Evolutionary conservation across 306 rosid species (phyloP), one percentile per base, ranked within the genome.

Genomic region (Rubus parviflorus): DNA sequence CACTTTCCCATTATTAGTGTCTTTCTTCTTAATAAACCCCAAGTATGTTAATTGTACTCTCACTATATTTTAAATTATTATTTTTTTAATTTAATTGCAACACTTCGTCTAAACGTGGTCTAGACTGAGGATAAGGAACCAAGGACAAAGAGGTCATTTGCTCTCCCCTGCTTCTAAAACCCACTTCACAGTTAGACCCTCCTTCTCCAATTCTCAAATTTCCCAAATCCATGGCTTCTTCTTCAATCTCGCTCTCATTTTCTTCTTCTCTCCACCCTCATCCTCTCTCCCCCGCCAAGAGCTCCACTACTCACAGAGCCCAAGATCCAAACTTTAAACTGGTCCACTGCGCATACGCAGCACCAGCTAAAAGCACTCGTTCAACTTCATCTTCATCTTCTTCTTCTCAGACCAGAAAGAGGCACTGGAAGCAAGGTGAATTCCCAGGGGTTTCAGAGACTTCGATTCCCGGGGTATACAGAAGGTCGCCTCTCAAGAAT

Each of bases 401-500:
- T 3, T 81, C 91, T 6, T 60, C 86, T 6, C 77, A 64, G 19
- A 66, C 82, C 37, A 92, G 86, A 75, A 92, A 90, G 87, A 85
- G 74, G 60, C 97, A 86, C 75, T 92, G 99, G 99, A 96, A 96
- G 74, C 75, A 84, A 72, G 98, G 96, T 0, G 98, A 92, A 63
- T 92, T 83, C 72, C 99, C 97, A 0, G 98, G 92, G 6, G 52
- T 82, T 58, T 83, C 96, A 0, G 88, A 90, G 69, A 80, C 83
- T 12, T 77, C 85, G 17, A 15, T 58, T 8, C 80, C 82, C 22
- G 80, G 79, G 53, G 65, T 47, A 70, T 57, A 74, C 48, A 89
- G 77, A 89, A 96, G 52, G 47, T 14, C 63, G 6, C 94, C 99
- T 5, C 49, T 96, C 10, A 96, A 95, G 85, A 92, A 89, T 63